Evolutionary conservation across 2,329 filamentous ascomycete genomes (phyloP).

Genomic region (Aspergillus pseudonomiae): DNA sequence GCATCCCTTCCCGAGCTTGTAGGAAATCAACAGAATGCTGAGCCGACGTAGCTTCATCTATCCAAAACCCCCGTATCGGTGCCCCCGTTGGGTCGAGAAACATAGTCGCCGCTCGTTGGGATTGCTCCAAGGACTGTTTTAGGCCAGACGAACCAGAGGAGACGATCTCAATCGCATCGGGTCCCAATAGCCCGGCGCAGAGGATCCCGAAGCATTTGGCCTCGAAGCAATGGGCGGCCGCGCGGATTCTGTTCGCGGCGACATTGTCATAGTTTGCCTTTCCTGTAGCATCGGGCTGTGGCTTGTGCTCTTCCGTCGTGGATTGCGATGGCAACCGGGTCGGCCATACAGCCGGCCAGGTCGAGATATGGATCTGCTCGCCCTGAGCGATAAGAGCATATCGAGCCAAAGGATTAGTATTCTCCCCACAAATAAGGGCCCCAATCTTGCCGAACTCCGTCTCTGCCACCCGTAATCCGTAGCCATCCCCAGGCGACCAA

Average conservation of each 20-base stretch:
- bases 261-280: conserved; percentile 56
- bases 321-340: conserved; percentile 35
- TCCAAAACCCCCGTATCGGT: conserved; percentile 40
- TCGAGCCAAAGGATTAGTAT: conserved; percentile 59
- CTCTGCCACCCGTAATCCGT: conserved; percentile 52
- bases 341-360: conserved; percentile 60
- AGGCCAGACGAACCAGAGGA: background rate
- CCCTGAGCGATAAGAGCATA: conserved; percentile 58
- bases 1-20: conserved; percentile 51
- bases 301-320: background rate
- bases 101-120: conserved; percentile 51
- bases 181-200: conserved; percentile 49
- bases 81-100: conserved; percentile 57
- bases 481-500: conserved; percentile 57
- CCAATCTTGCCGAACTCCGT: conserved; percentile 31
- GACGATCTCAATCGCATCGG: conserved; percentile 39
- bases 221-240: conserved; percentile 61
- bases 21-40: conserved; percentile 39
- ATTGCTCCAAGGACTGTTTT: conserved; percentile 34
- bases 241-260: conserved; percentile 55
- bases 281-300: background rate
- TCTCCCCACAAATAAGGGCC: conserved; percentile 57
- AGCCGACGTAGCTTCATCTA: conserved; percentile 28
- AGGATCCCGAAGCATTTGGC: conserved; percentile 60
- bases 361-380: conserved; percentile 59